Evolutionary conservation across 768 basidiomycete species (phyloP), one percentile per base, ranked within the genome.

Genomic region (Russula lepida): DNA sequence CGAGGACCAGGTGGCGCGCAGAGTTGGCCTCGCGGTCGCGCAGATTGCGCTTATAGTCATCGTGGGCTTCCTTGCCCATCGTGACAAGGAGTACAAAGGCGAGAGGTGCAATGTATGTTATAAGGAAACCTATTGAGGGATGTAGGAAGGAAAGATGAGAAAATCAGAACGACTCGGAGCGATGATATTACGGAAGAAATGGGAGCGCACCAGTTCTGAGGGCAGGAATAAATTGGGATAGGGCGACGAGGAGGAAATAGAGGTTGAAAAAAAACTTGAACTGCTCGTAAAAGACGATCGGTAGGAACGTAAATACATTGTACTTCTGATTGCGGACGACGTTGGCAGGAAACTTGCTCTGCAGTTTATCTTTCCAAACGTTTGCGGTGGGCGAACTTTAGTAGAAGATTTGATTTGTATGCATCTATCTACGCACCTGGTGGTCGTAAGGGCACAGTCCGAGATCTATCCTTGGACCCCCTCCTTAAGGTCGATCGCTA

Each of bases 191-290:
- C 15, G 8, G 13, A 13, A 32, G 39, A 28, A 52, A 37, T 25
- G 4, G 2, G 27, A 33, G 76, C 83, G 49, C 55, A 92, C 94
- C 95, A 61, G 97, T 99, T 76, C 93, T 94, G 61, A 99, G 82
- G 0, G 94, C 89, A 15, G 97, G 97, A 19, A 99, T 77, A 70
- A 99, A 97, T 73, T 98, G 97, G 9, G 90, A 93, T 8, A 98
- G 79, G 0, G 97, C 97, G 39, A 99, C 97, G 25, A 98, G 85
- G 12, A 98, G 83, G 71, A 99, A 99, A 74, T 98, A 99, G 7
- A 98, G 80, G 71, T 98, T 99, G 84, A 97, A 98, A 78, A 99
- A 99, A 79, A 95, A 98, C 74, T 98, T 98, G 86, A 98, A 99
- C 72, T 98, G 95, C 72, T 98, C 95, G 73, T 98, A 98, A 72